phyloP scores from a whole-genome alignment of 148 eudicot species.

The Nyssa sinensis region DNA sequence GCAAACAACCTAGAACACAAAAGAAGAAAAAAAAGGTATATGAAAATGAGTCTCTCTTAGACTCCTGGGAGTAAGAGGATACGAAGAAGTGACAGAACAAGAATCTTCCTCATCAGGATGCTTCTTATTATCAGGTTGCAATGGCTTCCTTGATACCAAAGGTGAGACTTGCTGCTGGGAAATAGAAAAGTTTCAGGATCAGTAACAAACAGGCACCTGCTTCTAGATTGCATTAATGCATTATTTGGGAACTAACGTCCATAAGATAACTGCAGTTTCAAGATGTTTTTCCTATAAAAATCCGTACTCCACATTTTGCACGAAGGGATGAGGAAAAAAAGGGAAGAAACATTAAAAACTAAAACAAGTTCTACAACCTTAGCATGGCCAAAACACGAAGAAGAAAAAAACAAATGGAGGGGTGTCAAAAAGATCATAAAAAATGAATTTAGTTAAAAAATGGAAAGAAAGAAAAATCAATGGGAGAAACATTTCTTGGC shows the following conservation, averaged over 20 bases:
- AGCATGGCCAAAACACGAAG: too few relatives aligned
- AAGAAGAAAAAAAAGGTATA: conserved; percentile 5
- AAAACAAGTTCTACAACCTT: too few relatives aligned
- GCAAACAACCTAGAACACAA: conserved; percentile 1
- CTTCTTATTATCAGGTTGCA: conserved; percentile 64
- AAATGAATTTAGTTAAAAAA: too few relatives aligned
- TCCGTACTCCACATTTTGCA: too few relatives aligned
- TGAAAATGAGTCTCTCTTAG: not conserved
- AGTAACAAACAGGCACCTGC: not conserved
- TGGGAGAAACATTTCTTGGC: too few relatives aligned
- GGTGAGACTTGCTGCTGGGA: conserved; percentile 44
- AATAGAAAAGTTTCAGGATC: not conserved
- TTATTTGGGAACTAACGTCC: not conserved
- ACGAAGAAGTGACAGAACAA: conserved; percentile 64
- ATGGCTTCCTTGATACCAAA: conserved; percentile 48
- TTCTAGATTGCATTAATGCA: not conserved
- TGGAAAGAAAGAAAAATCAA: not conserved
- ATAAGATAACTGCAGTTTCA: not conserved
- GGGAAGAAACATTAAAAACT: too few relatives aligned
- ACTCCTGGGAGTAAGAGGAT: conserved; percentile 43
- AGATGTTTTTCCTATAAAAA: not conserved
- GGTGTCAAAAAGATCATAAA: too few relatives aligned
- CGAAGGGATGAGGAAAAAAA: not conserved
- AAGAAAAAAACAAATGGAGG: too few relatives aligned
- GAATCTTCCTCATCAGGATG: conserved; percentile 70